These are phyloP conservation scores for Salix viminalis DNA, from an alignment of 345 rosid species.

Conservation along the genomic window DNA sequence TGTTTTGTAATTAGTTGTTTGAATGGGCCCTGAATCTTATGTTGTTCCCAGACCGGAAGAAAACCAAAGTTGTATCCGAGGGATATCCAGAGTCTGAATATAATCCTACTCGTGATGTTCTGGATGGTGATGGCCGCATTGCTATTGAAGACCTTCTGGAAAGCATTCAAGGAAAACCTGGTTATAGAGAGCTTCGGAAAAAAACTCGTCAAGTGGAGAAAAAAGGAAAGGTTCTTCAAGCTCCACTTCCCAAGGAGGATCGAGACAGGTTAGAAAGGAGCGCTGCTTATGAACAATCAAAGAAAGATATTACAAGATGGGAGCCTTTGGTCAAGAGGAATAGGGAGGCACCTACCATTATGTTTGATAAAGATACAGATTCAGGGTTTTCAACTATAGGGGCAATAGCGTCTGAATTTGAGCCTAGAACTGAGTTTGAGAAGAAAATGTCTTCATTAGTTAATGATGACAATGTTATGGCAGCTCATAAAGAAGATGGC, in stretches of 20 bases:
- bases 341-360: conserved; percentile 77
- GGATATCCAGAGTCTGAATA: conserved; percentile 86
- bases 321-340: conserved; percentile 73
- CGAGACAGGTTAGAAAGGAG: conserved; percentile 75
- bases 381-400: conserved; percentile 83
- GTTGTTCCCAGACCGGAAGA: conserved; percentile 50
- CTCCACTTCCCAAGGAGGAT: conserved; percentile 70
- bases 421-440: conserved; percentile 91
- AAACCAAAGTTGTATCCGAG: conserved; percentile 50
- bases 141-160: conserved; percentile 61
- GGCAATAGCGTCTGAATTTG: conserved; percentile 85
- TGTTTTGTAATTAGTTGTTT: background rate
- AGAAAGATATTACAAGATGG: conserved; percentile 69
- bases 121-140: conserved; percentile 60
- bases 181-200: conserved; percentile 53
- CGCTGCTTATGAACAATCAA: conserved; percentile 50
- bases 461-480: conserved; percentile 49
- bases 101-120: conserved; percentile 77
- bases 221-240: conserved; percentile 54
- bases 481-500: conserved; percentile 83
- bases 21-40: background rate
- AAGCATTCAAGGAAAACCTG: conserved; percentile 61
- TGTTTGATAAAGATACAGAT: conserved; percentile 65
- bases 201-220: conserved; percentile 41
- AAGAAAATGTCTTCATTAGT: conserved; percentile 79